phyloP scores from a whole-genome alignment of 2,329 filamentous ascomycete genomes.

The Neoarthrinium moseri region DNA sequence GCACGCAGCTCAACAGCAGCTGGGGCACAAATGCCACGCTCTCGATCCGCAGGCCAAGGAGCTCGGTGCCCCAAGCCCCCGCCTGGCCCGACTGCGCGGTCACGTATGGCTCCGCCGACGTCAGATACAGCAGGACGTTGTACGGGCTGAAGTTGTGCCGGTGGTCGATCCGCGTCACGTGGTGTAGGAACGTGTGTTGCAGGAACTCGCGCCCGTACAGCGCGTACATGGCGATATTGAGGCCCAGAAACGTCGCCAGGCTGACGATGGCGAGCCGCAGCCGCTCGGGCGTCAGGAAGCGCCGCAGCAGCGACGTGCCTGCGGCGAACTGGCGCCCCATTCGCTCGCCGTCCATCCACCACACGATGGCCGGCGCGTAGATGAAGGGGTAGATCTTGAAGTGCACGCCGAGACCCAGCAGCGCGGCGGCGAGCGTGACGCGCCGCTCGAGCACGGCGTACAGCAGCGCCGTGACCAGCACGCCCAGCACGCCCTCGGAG shows the following conservation, averaged over 20 bases:
- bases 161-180: conserved; percentile 90
- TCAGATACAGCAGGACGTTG: conserved; percentile 86
- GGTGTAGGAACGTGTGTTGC: conserved; percentile 88
- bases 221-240: conserved; percentile 79
- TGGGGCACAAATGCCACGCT: conserved; percentile 88
- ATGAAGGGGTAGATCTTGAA: conserved; percentile 99
- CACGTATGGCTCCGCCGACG: conserved; percentile 57
- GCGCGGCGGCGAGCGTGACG: conserved; percentile 64
- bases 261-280: conserved; percentile 62
- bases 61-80: conserved; percentile 7
- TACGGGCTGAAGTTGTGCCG: conserved; percentile 98
- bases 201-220: conserved; percentile 81
- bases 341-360: conserved; percentile 69
- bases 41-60: conserved; percentile 52
- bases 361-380: conserved; percentile 78
- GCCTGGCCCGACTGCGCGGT: background rate
- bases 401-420: conserved; percentile 84
- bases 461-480: conserved; percentile 77
- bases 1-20: conserved; percentile 72
- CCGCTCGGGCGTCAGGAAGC: conserved; percentile 54
- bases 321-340: conserved; percentile 28
- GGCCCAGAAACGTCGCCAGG: conserved; percentile 66
- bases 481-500: conserved; percentile 85
- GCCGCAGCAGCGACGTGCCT: conserved; percentile 22
- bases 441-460: conserved; percentile 72